Conservation (phyloP, 192 early-diverging fungal genomes). For the Mortierella claussenii region DNA sequence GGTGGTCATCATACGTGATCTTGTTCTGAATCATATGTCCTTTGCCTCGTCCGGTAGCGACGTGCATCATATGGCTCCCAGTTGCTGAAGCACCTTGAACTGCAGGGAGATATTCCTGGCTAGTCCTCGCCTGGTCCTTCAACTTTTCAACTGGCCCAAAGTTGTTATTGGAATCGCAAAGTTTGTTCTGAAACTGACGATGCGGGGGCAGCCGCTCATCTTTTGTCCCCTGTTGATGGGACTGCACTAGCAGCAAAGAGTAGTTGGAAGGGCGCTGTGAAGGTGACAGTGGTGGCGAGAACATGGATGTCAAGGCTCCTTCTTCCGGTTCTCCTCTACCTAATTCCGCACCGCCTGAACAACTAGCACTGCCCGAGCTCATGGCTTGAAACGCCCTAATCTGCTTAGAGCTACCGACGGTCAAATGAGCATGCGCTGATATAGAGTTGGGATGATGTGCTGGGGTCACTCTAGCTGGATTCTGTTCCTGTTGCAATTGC, state of each 20-base stretch:
- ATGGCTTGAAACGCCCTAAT: constrained; percentile 12
- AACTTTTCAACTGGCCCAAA: neutral
- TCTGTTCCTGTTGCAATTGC: constrained; percentile 48
- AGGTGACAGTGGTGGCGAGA: constrained; percentile 25
- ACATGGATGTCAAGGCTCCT: constrained; percentile 19
- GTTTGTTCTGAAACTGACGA: constrained; percentile 20
- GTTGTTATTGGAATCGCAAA: constrained; percentile 7
- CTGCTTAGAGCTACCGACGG: constrained; percentile 27
- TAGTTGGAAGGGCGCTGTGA: too few species aligned
- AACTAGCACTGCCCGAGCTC: constrained; percentile 12
- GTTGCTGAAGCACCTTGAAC: neutral
- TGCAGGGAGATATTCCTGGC: neutral
- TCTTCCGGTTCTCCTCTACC: neutral
- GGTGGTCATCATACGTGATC: neutral
- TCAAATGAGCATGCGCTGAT: constrained; percentile 20
- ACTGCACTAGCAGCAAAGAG: neutral
- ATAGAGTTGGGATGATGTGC: constrained; percentile 30
- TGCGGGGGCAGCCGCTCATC: constrained; percentile 16
- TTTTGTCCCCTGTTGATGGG: neutral
- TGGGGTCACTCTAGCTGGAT: constrained; percentile 21
- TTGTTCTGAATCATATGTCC: neutral
- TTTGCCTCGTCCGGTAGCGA: neutral
- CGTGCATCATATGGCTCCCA: neutral
- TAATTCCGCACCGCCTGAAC: constrained; percentile 8
- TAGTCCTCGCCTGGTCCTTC: neutral